These are phyloP conservation scores for Physcomitrium patens DNA, from an alignment of 225 moss, liverwort and hornwort genomes.

Conservation along the genomic window DNA sequence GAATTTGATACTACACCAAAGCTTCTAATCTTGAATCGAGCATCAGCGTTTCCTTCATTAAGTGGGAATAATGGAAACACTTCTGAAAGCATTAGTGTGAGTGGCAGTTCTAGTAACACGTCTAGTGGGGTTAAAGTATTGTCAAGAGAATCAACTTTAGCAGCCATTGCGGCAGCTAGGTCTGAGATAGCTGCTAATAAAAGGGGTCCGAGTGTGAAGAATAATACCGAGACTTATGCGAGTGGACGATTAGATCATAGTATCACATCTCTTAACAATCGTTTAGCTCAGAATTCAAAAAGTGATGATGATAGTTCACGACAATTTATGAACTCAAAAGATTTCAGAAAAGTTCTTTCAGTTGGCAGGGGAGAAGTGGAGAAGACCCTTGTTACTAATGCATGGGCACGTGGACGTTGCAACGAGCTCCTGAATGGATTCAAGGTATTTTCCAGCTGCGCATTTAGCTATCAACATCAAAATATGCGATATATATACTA, in stretches of 20 bases:
- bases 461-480: slow-evolving; percentile 18
- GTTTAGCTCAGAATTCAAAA: slow-evolving; percentile 47
- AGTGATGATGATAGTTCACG: slow-evolving; percentile 50
- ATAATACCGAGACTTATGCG: slow-evolving; percentile 31
- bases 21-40: slow-evolving; percentile 55
- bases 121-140: slow-evolving; percentile 40
- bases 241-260: slow-evolving; percentile 45
- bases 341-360: slow-evolving; percentile 40
- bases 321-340: slow-evolving; percentile 36
- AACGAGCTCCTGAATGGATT: slow-evolving; percentile 45
- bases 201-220: slow-evolving; percentile 36
- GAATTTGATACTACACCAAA: slow-evolving; percentile 39
- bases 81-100: slow-evolving; percentile 35
- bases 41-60: slow-evolving; percentile 49
- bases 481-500: not conserved
- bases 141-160: slow-evolving; percentile 46
- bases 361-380: slow-evolving; percentile 35
- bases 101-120: slow-evolving; percentile 38
- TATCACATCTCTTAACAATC: slow-evolving; percentile 37
- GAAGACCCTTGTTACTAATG: slow-evolving; percentile 46
- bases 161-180: slow-evolving; percentile 50
- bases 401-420: slow-evolving; percentile 55
- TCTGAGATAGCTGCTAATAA: slow-evolving; percentile 56
- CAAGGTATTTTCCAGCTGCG: slow-evolving; percentile 31
- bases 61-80: slow-evolving; percentile 36